Evolutionary conservation across 2,329 filamentous ascomycete genomes (phyloP), one percentile per base, ranked within the genome.

Genomic region (Colletotrichum tanaceti): DNA sequence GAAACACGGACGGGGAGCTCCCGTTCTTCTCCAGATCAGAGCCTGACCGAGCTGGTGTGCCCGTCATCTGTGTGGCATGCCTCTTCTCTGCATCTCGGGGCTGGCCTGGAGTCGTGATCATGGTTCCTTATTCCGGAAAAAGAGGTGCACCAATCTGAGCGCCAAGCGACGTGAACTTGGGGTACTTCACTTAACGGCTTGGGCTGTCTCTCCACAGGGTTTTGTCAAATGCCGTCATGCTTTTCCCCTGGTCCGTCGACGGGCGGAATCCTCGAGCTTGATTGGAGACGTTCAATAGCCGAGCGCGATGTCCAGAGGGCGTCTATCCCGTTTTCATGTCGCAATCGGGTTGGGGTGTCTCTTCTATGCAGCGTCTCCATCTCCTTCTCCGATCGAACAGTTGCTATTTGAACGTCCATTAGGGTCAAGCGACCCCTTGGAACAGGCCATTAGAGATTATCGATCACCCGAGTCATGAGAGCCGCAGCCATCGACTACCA

Each of bases 221-320:
- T 32, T 47, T 52, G 22, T 43, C 58, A 22, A 10, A 41, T 41
- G 44, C 5, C 35, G 58, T 52, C 58, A 60, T 60, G 46, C 58
- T 41, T 41, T 28, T 28, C 13, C 28, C 28, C 28, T 32, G 16
- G 57, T 44, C 22, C 13, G 13, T 39, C 9, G 2, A 54, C 38
- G n/a, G 32, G 50, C n/a, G 50, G n/a, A 18, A 24, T 4, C 5
- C n/a, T 38, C 14, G 7, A 10, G 18, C 18, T 2, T 35, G 7
- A 20, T 58, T 6, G 20, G 43, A n/a, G 20, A 46, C 10, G 22
- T 14, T 35, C n/a, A 58, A 47, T 47, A 49, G 43, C 43, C 43
- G 43, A 58, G 24, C 4, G n/a, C n/a, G 41, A 24, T 22, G n/a
- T 38, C 38, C 32, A 38, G 11, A 22, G n/a, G 16, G n/a, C n/a